These are phyloP conservation scores for Paraphaeosphaeria sporulosa DNA, from an alignment of 2,329 filamentous ascomycete species.

Conservation along the genomic window DNA sequence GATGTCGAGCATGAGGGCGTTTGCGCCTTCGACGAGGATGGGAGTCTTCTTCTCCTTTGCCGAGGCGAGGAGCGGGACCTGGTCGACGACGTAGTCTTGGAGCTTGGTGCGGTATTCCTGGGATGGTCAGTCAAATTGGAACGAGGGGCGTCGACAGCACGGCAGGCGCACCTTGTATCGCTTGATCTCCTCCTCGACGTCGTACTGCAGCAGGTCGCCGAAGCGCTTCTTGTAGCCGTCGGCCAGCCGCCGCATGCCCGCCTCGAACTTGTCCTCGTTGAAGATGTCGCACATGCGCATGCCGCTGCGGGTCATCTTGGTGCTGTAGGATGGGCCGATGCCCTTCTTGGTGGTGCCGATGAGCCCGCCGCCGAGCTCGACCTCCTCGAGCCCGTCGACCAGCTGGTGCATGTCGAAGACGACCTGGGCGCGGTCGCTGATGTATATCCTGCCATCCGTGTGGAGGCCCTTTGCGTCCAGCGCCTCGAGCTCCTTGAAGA, in stretches of 20 bases:
- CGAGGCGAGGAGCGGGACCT: slow-evolving; percentile 67
- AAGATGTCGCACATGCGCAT: slow-evolving; percentile 74
- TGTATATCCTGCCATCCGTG: slow-evolving; percentile 66
- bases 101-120: slow-evolving; percentile 64
- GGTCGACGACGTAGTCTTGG: slow-evolving; percentile 70
- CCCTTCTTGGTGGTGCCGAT: slow-evolving; percentile 10
- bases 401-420: slow-evolving; percentile 71
- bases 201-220: slow-evolving; percentile 70
- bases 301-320: slow-evolving; percentile 71
- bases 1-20: slow-evolving; percentile 73
- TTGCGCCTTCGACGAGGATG: slow-evolving; percentile 74
- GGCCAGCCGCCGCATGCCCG: slow-evolving; percentile 68
- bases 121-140: slow-evolving; percentile 3
- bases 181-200: slow-evolving; percentile 73
- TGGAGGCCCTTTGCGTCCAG: slow-evolving; percentile 68
- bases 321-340: slow-evolving; percentile 64
- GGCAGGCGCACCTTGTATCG: slow-evolving; percentile 61
- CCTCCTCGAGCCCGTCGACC: slow-evolving; percentile 73
- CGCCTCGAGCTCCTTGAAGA: slow-evolving; percentile 70
- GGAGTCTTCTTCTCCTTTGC: slow-evolving; percentile 66
- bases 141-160: background rate
- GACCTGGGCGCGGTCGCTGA: slow-evolving; percentile 70
- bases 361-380: slow-evolving; percentile 49
- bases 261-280: slow-evolving; percentile 70
- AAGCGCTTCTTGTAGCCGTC: slow-evolving; percentile 72